Evolutionary conservation across 345 rosid species (phyloP), one percentile per base, ranked within the genome.

Genomic region (Arabidopsis arenosa): DNA sequence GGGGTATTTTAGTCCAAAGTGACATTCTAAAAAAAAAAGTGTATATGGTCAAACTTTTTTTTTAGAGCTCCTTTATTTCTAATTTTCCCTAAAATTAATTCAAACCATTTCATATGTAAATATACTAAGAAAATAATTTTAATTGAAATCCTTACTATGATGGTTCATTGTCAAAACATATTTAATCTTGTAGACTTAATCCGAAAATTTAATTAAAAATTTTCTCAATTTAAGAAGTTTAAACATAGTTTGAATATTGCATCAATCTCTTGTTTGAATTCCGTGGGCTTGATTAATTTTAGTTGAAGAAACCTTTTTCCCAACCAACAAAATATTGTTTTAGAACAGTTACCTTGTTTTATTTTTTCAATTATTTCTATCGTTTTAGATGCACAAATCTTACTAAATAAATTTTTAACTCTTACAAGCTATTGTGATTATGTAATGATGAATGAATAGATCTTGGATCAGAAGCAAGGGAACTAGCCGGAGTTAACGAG

Each of bases 401-500:
- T 43, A 43, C 15, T 43, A 13, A 7, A 43, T 7, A 43, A 12
- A 13, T 5, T 4, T 14, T 12, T 4, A 43, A 5, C 17, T 17
- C 7, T 14, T 44, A 44, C 7, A 23, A 23, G 26, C 26, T 23
- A 23, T 23, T 23, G 26, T 23, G 26, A 23, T 23, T 23, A 23
- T 23, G 26, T 0, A 5, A 44, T 2, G 18, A 45, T 45, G 72
- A 2, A 55, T 6, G 56, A 21, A 12, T 55, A 74, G 59, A 74
- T 65, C 6, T 45, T 45, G 59, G 58, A 65, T 39, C 32, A 37
- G 66, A 74, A 11, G 49, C 72, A 65, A 65, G 78, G 12, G 51
- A 56, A 14, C 52, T 45, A 45, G 36, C 4, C 26, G 41, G 28
- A 13, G 2, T 10, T 17, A 13, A 15, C 8, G 53, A 41, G 2